Base-by-base conservation (phyloP, 163 green algal species). In the Prototheca wickerhamii region DNA sequence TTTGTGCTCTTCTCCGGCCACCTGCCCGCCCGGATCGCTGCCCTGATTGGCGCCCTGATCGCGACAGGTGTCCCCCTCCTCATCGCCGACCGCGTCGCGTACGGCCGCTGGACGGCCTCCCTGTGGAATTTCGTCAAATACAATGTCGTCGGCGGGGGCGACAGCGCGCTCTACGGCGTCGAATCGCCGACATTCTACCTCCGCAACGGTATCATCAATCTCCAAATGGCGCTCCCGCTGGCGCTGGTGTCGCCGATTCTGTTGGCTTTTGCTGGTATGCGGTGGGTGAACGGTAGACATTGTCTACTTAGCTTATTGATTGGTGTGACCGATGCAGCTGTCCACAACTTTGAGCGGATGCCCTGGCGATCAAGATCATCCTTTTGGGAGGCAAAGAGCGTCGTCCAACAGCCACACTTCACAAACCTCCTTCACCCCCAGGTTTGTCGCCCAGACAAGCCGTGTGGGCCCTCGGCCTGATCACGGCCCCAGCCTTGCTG, bases 91-190 rank as follows among this genome's bases (percentile, higher is more conserved):
- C 44, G 61, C 4, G 33, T 77, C 2, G 89, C 86, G 43, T 96
- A 95, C 65, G 86, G 87, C 40, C 43, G 43, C 2, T 87, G 73
- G 76, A 89, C 79, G 58, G 75, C 86, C 15, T 89, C 84, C 4
- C 53, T 89, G 28, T 72, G 59, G 68, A 92, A 91, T 42, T 89
- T 94, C 55, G 15, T 93, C 7, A 28, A 64, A 12, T 96, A 96
- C 78, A 96, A 96, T 69, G 83, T 93, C 3, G 70, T 66, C 4
- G 87, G 86, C 34, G 87, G 87, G 29, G 89, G 89, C 21, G 78
- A 94, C 54, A 90, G 78, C 54, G 75, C 81, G 0, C 74, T 96
- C 60, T 96, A 96, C 65, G 89, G 89, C 26, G 72, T 90, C 5
- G 89, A 96, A 64, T 42, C 43, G 3, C 28, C 67, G 21, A 34